Percentiles rank a stretch among this genome's conserved stretches.
These are phyloP conservation scores for Fomitopsis betulina DNA, from an alignment of 1,284 basidiomycete genomes.

Conservation along the genomic window DNA sequence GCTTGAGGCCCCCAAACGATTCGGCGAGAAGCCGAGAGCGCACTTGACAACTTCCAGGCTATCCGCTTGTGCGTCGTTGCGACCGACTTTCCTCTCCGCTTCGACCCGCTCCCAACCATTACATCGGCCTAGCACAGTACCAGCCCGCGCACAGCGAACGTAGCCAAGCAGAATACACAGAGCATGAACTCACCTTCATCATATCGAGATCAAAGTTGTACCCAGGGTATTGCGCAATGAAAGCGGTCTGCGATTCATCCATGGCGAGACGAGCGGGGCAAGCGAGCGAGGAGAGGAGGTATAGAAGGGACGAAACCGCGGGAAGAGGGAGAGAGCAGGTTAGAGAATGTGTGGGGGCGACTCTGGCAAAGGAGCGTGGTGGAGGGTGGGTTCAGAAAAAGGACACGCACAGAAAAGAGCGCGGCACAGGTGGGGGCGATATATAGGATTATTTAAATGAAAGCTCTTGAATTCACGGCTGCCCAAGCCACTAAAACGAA, in stretches of 20 bases:
- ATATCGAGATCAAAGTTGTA: slow-evolving; percentile 79
- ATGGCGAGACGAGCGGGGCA: slow-evolving; percentile 36
- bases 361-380: slow-evolving; percentile 34
- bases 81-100: too few species aligned
- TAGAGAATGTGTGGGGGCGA: slow-evolving; percentile 31
- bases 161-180: background rate
- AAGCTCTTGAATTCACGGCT: slow-evolving; percentile 33
- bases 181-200: slow-evolving; percentile 63
- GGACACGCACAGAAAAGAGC: slow-evolving; percentile 51
- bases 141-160: background rate
- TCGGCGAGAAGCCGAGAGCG: background rate
- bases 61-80: too few species aligned
- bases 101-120: too few species aligned
- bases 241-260: slow-evolving; percentile 71
- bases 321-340: slow-evolving; percentile 20
- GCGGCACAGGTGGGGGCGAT: slow-evolving; percentile 29
- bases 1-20: too few species aligned
- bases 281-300: slow-evolving; percentile 25
- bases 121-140: background rate
- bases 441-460: slow-evolving; percentile 38
- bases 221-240: slow-evolving; percentile 59
- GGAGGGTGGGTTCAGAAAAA: slow-evolving; percentile 35
- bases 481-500: slow-evolving; percentile 29
- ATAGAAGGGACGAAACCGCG: slow-evolving; percentile 33
- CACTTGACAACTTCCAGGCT: background rate